These are phyloP conservation scores for Lecanosticta acicola DNA, from an alignment of 2,329 filamentous ascomycete genomes.

Conservation along the genomic window DNA sequence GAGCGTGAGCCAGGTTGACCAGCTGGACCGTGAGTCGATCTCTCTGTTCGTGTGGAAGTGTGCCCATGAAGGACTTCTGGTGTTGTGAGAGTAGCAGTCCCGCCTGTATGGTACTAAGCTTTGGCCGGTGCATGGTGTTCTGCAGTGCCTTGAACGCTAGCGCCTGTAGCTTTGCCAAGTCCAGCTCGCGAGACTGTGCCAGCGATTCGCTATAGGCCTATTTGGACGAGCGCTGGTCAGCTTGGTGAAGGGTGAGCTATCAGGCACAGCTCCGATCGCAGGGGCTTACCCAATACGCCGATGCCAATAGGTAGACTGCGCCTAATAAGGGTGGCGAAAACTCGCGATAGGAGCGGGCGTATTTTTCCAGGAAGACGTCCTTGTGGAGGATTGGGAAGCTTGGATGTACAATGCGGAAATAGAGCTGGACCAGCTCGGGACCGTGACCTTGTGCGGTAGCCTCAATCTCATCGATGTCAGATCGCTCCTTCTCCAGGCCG, in stretches of 20 bases:
- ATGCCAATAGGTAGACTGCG: conserved; percentile 57
- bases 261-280: not conserved
- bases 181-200: conserved; percentile 40
- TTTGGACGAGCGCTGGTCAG: too few relatives aligned
- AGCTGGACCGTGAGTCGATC: conserved; percentile 33
- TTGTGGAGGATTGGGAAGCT: conserved; percentile 57
- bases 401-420: conserved; percentile 61
- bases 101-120: conserved; percentile 38
- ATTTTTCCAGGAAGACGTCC: conserved; percentile 57
- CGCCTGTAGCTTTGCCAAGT: conserved; percentile 31
- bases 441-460: conserved; percentile 65
- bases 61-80: conserved; percentile 30
- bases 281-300: conserved; percentile 49
- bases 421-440: conserved; percentile 63
- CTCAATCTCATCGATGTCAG: conserved; percentile 66
- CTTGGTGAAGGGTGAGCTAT: not conserved
- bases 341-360: conserved; percentile 51
- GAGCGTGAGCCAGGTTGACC: conserved; percentile 36
- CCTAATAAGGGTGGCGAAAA: conserved; percentile 56
- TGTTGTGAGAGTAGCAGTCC: conserved; percentile 34
- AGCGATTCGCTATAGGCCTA: conserved; percentile 50
- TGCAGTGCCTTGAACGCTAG: conserved; percentile 35
- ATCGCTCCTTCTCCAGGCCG: conserved; percentile 21
- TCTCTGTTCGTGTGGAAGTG: conserved; percentile 15
- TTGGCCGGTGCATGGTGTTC: conserved; percentile 36